Conservation (phyloP, 2,329 filamentous ascomycete genomes). For the Iodosphaeria phyllophila region DNA sequence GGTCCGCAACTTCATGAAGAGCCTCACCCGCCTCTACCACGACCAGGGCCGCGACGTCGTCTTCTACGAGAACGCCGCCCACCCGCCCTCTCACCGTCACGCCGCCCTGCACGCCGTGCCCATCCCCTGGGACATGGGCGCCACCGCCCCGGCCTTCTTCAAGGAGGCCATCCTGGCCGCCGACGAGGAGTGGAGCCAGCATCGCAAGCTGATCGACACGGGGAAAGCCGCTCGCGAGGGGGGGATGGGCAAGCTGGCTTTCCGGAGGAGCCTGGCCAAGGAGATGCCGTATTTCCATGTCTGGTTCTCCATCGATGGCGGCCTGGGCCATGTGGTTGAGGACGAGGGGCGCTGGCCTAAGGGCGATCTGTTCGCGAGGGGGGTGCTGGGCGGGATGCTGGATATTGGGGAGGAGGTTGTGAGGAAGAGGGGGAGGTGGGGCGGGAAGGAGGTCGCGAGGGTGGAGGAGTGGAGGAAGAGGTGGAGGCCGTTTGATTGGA, state of each 20-base stretch:
- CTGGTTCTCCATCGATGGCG: conserved; percentile 87
- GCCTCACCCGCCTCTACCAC: conserved; percentile 82
- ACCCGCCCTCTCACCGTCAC: conserved; percentile 60
- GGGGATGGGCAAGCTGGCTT: conserved; percentile 62
- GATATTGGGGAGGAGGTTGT: conserved; percentile 66
- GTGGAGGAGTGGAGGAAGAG: conserved; percentile 63
- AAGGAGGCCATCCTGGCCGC: conserved; percentile 75
- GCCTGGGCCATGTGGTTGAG: conserved; percentile 82
- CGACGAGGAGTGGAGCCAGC: conserved; percentile 91
- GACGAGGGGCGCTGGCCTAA: conserved; percentile 70
- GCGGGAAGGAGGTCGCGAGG: conserved; percentile 45
- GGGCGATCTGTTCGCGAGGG: conserved; percentile 82
- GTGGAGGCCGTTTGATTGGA: conserved; percentile 92
- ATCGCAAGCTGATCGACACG: conserved; percentile 88
- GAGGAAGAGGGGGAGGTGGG: conserved; percentile 82
- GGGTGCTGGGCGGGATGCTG: conserved; percentile 83
- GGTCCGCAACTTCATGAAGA: conserved; percentile 98
- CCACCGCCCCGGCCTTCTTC: conserved; percentile 87
- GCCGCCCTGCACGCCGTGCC: conserved; percentile 76
- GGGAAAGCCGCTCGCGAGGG: conserved; percentile 43
- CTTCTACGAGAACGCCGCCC: conserved; percentile 93
- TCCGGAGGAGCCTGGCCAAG: conserved; percentile 66
- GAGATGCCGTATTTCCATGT: conserved; percentile 98
- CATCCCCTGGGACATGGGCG: conserved; percentile 78
- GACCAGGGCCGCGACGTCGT: conserved; percentile 80